phyloP scores from a whole-genome alignment of 768 basidiomycete genomes.

The Lactarius evosmus region DNA sequence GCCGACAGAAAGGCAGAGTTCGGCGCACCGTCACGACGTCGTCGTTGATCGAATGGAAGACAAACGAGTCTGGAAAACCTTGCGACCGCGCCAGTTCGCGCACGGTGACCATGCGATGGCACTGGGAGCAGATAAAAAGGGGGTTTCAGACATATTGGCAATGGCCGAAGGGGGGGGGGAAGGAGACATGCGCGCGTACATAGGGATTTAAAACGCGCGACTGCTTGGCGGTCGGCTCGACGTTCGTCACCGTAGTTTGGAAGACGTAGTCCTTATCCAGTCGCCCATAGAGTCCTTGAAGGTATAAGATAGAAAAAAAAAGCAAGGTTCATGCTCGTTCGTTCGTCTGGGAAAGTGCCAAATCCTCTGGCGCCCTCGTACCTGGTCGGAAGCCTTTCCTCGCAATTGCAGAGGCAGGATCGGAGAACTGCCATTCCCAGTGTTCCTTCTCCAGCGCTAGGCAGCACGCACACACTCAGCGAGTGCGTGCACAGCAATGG shows the following conservation, averaged over 20 bases:
- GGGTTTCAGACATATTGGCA: no score
- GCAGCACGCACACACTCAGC: slow-evolving; percentile 15
- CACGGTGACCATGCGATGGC: slow-evolving; percentile 66
- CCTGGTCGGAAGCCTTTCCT: slow-evolving; percentile 51
- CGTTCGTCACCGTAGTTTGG: slow-evolving; percentile 73
- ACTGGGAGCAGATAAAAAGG: slow-evolving; percentile 40
- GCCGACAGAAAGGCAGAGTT: not conserved
- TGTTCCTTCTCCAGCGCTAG: slow-evolving; percentile 45
- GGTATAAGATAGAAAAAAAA: slow-evolving; percentile 25
- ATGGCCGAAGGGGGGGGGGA: not conserved
- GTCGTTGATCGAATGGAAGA: slow-evolving; percentile 51
- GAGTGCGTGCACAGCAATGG: no score
- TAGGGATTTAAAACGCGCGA: slow-evolving; percentile 63
- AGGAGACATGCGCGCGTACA: slow-evolving; percentile 37
- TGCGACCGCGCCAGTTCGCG: slow-evolving; percentile 78
- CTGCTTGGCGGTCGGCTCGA: slow-evolving; percentile 78
- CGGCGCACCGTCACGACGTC: slow-evolving; percentile 59
- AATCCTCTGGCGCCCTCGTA: slow-evolving; percentile 32
- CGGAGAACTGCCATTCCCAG: slow-evolving; percentile 58
- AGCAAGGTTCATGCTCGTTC: not conserved
- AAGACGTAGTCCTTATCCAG: slow-evolving; percentile 56
- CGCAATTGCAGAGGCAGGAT: slow-evolving; percentile 58
- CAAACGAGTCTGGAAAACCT: slow-evolving; percentile 75
- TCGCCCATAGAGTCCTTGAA: slow-evolving; percentile 53
- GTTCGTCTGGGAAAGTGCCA: not conserved